A percentile compares a stretch with the other conserved stretches of the same genome.
These are phyloP conservation scores for Trifolium pratense DNA, from an alignment of 306 rosid species.

Conservation along the genomic window DNA sequence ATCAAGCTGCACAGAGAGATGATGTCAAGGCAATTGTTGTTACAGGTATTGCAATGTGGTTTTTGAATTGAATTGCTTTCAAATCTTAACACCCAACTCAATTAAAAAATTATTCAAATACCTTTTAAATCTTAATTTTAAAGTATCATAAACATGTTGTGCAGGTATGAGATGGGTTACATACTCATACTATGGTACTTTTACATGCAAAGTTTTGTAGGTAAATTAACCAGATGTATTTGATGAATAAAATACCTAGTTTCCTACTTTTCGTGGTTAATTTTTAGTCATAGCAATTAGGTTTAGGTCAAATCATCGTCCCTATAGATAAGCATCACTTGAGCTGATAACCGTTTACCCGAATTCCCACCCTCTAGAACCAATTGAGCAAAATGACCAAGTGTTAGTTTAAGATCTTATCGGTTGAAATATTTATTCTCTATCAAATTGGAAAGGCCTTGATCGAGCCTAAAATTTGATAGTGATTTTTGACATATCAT, in stretches of 20 bases:
- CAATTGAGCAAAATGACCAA: slow-evolving; percentile 23
- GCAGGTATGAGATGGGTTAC: not conserved
- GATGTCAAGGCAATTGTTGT: slow-evolving; percentile 93
- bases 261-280: not conserved
- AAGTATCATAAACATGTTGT: not conserved
- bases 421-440: slow-evolving; percentile 10
- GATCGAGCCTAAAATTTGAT: not conserved
- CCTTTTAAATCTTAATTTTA: not conserved
- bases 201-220: too few species aligned
- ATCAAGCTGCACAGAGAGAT: slow-evolving; percentile 70
- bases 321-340: not conserved
- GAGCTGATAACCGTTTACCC: slow-evolving; percentile 13
- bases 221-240: too few species aligned
- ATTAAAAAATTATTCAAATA: not conserved
- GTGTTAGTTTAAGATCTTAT: slow-evolving; percentile 17
- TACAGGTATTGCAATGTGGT: slow-evolving; percentile 57
- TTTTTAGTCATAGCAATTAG: not conserved
- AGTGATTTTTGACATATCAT: not conserved
- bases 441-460: not conserved
- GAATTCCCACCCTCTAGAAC: not conserved
- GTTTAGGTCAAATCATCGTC: not conserved
- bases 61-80: slow-evolving; percentile 27
- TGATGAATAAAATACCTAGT: too few species aligned
- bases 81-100: not conserved
- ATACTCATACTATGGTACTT: not conserved